Conservation (phyloP, 2,329 filamentous ascomycete genomes). For the Cadophora luteo-olivacea region DNA sequence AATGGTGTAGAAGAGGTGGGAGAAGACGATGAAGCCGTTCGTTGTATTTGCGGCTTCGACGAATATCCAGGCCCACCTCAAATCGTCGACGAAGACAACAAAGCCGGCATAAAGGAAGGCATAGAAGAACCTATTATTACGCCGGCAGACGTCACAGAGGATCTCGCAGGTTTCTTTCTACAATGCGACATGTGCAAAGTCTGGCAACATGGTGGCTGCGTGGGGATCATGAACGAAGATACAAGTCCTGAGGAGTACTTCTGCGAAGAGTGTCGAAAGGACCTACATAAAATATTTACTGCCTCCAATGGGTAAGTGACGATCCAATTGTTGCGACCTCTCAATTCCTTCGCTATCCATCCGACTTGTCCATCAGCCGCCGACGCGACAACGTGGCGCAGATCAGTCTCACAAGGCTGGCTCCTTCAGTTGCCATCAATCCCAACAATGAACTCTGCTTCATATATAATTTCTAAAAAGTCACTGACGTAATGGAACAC, state of each 20-base stretch:
- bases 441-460: slow-evolving; percentile 26
- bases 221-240: slow-evolving; percentile 94
- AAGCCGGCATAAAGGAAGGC: slow-evolving; percentile 60
- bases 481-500: slow-evolving; percentile 49
- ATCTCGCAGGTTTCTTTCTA: slow-evolving; percentile 93
- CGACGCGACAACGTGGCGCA: slow-evolving; percentile 45
- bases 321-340: slow-evolving; percentile 32
- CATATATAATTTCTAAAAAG: slow-evolving; percentile 20
- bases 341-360: slow-evolving; percentile 31
- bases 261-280: slow-evolving; percentile 92
- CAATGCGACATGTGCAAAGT: slow-evolving; percentile 98
- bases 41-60: slow-evolving; percentile 92
- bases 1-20: slow-evolving; percentile 73
- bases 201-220: slow-evolving; percentile 98
- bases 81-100: slow-evolving; percentile 60
- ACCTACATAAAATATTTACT: slow-evolving; percentile 83
- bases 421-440: slow-evolving; percentile 32
- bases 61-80: slow-evolving; percentile 87
- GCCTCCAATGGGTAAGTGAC: slow-evolving; percentile 82
- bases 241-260: slow-evolving; percentile 97
- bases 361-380: slow-evolving; percentile 37
- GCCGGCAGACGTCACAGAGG: slow-evolving; percentile 66
- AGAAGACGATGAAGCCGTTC: slow-evolving; percentile 91
- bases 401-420: slow-evolving; percentile 45
- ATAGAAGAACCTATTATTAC: slow-evolving; percentile 62